phyloP scores from a whole-genome alignment of 306 rosid genomes.

The Malus orientalis region DNA sequence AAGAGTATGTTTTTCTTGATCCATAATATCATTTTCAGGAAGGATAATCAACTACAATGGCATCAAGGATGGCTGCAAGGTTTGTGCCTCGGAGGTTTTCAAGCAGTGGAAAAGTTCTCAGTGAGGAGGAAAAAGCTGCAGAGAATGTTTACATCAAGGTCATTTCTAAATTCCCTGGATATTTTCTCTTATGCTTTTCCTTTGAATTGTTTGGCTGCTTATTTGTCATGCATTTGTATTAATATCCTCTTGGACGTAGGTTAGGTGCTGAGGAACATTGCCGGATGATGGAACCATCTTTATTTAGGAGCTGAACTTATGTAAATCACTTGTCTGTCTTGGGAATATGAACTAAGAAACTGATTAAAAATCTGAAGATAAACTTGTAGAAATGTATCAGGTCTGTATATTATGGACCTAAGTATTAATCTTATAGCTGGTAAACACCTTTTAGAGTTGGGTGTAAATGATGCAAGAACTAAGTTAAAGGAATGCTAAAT shows the following conservation, averaged over 20 bases:
- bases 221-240: neutral
- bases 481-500: neutral
- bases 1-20: neutral
- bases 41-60: constrained; percentile 40
- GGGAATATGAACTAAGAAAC: neutral
- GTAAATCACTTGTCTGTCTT: neutral
- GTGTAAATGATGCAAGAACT: neutral
- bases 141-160: constrained; percentile 80
- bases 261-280: neutral
- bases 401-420: neutral
- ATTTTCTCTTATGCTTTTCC: neutral
- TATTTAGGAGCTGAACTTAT: neutral
- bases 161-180: neutral
- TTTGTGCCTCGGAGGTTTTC: constrained; percentile 57
- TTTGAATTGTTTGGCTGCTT: neutral
- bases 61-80: constrained; percentile 53
- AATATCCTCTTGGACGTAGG: neutral
- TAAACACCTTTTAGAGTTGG: neutral
- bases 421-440: neutral
- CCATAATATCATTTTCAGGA: constrained; percentile 8
- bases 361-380: neutral
- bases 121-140: constrained; percentile 86
- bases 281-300: neutral
- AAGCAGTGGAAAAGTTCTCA: constrained; percentile 58
- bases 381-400: neutral